Evolutionary conservation across 306 rosid genomes (phyloP).

Genomic region (Cyclanthera cordifolia): DNA sequence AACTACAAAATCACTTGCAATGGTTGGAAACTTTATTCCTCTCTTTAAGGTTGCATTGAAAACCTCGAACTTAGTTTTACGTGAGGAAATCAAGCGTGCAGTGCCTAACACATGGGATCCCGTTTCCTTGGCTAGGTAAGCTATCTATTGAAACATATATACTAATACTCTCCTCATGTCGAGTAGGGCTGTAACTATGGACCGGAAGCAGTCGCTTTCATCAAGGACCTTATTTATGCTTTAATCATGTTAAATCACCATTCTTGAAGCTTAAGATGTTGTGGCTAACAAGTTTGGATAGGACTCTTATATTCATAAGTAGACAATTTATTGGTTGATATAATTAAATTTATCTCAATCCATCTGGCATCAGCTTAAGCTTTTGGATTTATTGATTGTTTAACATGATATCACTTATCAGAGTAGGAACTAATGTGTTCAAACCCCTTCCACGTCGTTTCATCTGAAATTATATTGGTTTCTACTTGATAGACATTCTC

Average conservation of each 20-base stretch:
- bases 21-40: slow-evolving; percentile 75
- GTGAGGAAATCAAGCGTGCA: slow-evolving; percentile 61
- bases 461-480: no score
- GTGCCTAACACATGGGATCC: slow-evolving; percentile 97
- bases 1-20: slow-evolving; percentile 79
- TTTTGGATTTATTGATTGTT: no score
- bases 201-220: not conserved
- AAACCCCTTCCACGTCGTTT: no score
- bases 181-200: not conserved
- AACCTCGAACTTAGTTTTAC: slow-evolving; percentile 40
- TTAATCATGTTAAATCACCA: no score
- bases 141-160: slow-evolving; percentile 1
- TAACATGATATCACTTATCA: no score
- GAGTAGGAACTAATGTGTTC: no score
- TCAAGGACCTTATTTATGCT: not conserved
- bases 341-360: no score
- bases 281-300: not conserved
- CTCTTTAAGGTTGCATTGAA: slow-evolving; percentile 46
- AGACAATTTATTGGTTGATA: not conserved
- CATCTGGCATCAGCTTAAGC: no score
- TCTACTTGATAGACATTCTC: no score
- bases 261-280: not conserved
- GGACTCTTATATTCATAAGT: not conserved
- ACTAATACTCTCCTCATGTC: not conserved
- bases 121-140: slow-evolving; percentile 77